phyloP scores from a whole-genome alignment of 2,329 filamentous ascomycete genomes.

The Paramyrothecium sp. region DNA sequence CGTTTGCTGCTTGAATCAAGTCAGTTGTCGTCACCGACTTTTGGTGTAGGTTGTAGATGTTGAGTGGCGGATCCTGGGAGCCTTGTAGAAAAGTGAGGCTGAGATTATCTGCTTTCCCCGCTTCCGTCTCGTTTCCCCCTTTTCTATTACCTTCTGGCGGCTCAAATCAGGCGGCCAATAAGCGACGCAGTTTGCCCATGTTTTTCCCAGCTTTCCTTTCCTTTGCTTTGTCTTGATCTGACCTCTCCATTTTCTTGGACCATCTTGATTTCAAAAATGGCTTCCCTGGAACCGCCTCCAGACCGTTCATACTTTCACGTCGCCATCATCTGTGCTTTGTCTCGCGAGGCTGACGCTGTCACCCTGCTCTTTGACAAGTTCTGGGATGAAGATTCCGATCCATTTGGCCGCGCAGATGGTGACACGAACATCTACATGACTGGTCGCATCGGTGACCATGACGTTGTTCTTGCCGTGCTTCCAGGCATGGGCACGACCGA shows the following conservation, averaged over 20 bases:
- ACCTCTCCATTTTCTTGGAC: neutral
- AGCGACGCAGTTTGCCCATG: neutral
- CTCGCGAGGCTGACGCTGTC: slow-evolving; percentile 20
- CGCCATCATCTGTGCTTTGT: slow-evolving; percentile 24
- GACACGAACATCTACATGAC: slow-evolving; percentile 26
- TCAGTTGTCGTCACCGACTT: too few relatives aligned
- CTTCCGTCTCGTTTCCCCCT: neutral
- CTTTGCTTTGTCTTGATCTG: neutral
- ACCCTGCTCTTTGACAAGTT: slow-evolving; percentile 20
- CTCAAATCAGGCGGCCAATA: neutral
- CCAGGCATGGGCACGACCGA: slow-evolving; percentile 24
- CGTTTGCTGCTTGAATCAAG: too few relatives aligned
- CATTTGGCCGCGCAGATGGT: slow-evolving; percentile 16
- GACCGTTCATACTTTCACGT: slow-evolving; percentile 4
- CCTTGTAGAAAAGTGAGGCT: neutral
- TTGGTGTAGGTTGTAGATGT: too few relatives aligned
- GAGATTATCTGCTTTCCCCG: neutral
- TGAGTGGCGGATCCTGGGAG: too few relatives aligned
- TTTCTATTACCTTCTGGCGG: neutral
- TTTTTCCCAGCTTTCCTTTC: neutral
- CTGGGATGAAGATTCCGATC: slow-evolving; percentile 18
- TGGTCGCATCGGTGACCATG: slow-evolving; percentile 22
- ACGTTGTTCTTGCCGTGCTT: slow-evolving; percentile 26
- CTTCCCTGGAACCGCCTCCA: neutral
- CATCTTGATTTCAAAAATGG: neutral